Conservation (phyloP, 257 asterid species). For the Leptodermis oblonga region DNA sequence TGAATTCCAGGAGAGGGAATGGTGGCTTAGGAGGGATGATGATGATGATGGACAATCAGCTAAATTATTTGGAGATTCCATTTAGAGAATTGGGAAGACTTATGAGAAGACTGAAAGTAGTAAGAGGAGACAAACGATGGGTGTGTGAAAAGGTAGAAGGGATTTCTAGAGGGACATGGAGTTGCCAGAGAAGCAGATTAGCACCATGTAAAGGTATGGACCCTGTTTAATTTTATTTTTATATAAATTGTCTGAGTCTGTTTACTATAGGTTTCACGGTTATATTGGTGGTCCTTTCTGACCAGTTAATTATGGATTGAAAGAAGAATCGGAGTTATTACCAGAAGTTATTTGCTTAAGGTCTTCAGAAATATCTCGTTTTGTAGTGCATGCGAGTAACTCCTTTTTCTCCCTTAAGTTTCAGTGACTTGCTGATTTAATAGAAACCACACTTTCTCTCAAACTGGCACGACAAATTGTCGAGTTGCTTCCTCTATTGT, state of each 20-base stretch:
- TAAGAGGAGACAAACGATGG: conserved; percentile 83
- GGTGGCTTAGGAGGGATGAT: conserved; percentile 53
- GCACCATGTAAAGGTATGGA: too few relatives aligned
- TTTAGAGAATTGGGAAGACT: conserved; percentile 70
- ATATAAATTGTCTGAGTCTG: too few relatives aligned
- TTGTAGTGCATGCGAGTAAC: neutral
- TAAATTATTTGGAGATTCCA: conserved; percentile 62
- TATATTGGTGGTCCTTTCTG: too few relatives aligned
- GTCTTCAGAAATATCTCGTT: neutral
- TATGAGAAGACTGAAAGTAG: conserved; percentile 81
- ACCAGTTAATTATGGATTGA: neutral
- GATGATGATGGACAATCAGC: conserved; percentile 45
- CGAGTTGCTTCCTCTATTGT: neutral
- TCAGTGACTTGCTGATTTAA: too few relatives aligned
- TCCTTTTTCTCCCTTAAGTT: too few relatives aligned
- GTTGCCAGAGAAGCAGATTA: conserved; percentile 78
- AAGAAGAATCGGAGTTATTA: neutral
- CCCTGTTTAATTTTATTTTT: too few relatives aligned
- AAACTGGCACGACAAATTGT: neutral
- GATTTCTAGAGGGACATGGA: conserved; percentile 84
- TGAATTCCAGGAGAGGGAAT: conserved; percentile 55
- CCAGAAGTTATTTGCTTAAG: neutral
- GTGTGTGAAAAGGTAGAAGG: conserved; percentile 70
- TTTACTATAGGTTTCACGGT: too few relatives aligned
- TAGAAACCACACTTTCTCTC: neutral